Base-by-base conservation (phyloP, 345 rosid genomes). In the Citrus sp. region DNA sequence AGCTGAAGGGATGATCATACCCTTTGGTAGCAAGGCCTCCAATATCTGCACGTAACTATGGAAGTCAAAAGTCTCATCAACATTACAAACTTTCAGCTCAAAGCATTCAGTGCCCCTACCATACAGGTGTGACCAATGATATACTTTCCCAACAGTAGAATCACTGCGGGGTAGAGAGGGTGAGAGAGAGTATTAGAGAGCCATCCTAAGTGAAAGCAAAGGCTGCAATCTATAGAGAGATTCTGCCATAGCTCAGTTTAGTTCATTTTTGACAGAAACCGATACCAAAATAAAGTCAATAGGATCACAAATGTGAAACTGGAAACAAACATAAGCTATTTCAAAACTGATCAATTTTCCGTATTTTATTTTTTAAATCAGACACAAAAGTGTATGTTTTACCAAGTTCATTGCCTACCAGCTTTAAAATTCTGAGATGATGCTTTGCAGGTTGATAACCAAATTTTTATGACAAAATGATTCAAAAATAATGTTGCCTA, bases 1-100 rank as follows among this genome's bases (percentile, higher is more conserved):
- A 74, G 98, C 89, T n/a, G 98, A 92, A 79, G 98, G 98, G 76
- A 89, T 69, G 68, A 91, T 82, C 88, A 87, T 78, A 85, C 90
- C 93, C 38, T 87, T 81, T 3, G 99, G 98, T 2, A 95, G 84
- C 82, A 95, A 74, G 75, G 89, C 90, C 87, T 91, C 97, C 89
- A 95, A 90, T 70, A 95, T 77, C 98, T 95, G 90, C 82, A 82
- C 71, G 5, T 63, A 79, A 67, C 16, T 35, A 67, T 63, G 63
- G 34, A 49, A 28, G 60, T 80, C 70, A 76, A 37, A 68, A 63
- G 40, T 67, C 46, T 66, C 37, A 10, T 61, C 79, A 22, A 28
- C 25, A 65, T 76, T 72, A 68, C 70, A 73, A 71, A 51, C 66
- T 14, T 66, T 67, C 34, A 28, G 67, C 76, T 21, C 16, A 59